Base-by-base conservation (phyloP, 768 basidiomycete species). In the Tephrocybe sp. region DNA sequence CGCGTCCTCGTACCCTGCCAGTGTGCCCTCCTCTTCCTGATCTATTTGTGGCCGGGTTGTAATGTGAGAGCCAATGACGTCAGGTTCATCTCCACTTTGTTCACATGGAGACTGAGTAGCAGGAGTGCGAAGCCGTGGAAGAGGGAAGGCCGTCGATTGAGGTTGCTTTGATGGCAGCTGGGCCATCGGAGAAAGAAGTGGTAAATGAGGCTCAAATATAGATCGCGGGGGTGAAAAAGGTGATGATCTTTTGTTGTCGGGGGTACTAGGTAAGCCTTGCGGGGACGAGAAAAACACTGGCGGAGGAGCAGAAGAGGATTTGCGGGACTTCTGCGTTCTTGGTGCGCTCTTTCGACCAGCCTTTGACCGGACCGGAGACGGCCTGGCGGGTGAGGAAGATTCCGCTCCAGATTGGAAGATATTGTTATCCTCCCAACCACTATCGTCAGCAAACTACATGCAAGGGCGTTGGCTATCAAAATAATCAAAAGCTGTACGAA, bases 351-450 rank as follows among this genome's bases (percentile, higher is more conserved):
- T 69, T 50, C 74, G 61, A 38, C 71, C 59, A 57, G 65, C 55
- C 66, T 75, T 74, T 46, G 71, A 57, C 56, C 73, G 67, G 50
- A 68, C 51, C 38, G 83, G 85, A 4, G 83, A 78, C 29, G 85
- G 82, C 15, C 83, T 84, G 9, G 63, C 66, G 27, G 90, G 89
- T 12, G 88, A 91, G 6, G 88, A 88, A n/a, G 86, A 87, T 58
- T 92, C 90, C 4, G 86, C 85, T n/a, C 88, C 90, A 8, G 88
- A 91, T 61, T 93, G 90, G 64, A 93, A 93, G 23, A 91, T 81
- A 55, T 93, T 92, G 60, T 90, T 91, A 56, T 91, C 90, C 60
- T 92, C 90, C 89, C 90, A 92, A 27, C 88, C 88, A 57, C 88
- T 91, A 45, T 89, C 88, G 31, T 88, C 85, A 22, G 63, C 69